phyloP scores from a whole-genome alignment of 108 stramenopile species.

The Ochromonas danica region DNA sequence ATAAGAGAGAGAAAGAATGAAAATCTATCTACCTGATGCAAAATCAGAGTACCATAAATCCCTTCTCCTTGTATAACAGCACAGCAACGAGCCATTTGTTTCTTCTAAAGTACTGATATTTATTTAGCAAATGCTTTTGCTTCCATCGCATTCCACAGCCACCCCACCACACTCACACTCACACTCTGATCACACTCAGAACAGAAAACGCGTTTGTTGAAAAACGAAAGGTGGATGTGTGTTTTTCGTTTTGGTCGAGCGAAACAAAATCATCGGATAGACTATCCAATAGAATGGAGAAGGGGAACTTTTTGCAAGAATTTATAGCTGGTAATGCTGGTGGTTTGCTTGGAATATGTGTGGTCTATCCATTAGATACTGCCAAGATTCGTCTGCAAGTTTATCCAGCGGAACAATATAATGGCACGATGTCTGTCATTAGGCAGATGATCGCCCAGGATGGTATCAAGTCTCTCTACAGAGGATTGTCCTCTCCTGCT shows the following conservation, averaged over 20 bases:
- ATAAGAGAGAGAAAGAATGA: background rate
- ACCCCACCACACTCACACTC: too few relatives aligned
- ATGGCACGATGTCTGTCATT: background rate
- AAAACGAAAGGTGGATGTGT: too few relatives aligned
- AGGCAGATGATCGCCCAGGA: background rate
- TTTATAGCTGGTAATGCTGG: conserved; percentile 46
- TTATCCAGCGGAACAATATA: background rate
- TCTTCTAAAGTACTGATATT: background rate
- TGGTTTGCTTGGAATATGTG: conserved; percentile 46
- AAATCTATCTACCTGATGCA: conserved; percentile 19
- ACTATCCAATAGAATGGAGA: too few relatives aligned
- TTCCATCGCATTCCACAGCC: too few relatives aligned
- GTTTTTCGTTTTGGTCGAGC: too few relatives aligned
- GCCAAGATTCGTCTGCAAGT: conserved; percentile 24
- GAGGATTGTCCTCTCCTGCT: conserved; percentile 50
- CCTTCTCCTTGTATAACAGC: conserved; percentile 29
- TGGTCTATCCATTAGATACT: conserved; percentile 54
- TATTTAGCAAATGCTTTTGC: too few relatives aligned
- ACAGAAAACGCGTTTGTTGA: too few relatives aligned
- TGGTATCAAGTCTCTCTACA: conserved; percentile 39
- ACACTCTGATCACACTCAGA: too few relatives aligned
- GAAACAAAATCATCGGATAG: too few relatives aligned
- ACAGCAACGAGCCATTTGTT: conserved; percentile 29
- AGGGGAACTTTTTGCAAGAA: conserved; percentile 35
- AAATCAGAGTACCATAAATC: conserved; percentile 24